Evolutionary conservation across 2,329 filamentous ascomycete genomes (phyloP).

Genomic region (Xylariaceae sp.): DNA sequence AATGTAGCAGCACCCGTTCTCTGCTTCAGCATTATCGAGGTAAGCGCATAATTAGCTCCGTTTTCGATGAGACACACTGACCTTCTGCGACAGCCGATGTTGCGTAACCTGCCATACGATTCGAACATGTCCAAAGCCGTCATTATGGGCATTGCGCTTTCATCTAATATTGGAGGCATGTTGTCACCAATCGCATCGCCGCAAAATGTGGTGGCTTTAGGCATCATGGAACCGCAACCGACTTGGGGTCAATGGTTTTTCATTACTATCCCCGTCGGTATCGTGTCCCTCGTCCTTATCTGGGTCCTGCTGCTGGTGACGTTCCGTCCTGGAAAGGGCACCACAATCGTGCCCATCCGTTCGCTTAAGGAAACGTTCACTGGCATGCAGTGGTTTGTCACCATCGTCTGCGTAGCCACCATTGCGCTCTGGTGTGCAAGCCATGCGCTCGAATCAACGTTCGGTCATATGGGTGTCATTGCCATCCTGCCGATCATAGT

Average conservation of each 20-base stretch:
- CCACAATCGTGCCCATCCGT: constrained; percentile 85
- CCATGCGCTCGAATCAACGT: constrained; percentile 79
- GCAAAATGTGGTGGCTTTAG: constrained; percentile 92
- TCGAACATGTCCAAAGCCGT: constrained; percentile 93
- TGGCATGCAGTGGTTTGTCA: constrained; percentile 89
- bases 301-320: constrained; percentile 81
- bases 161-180: constrained; percentile 93
- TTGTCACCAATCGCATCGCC: constrained; percentile 95
- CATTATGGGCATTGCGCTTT: constrained; percentile 89
- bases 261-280: constrained; percentile 84
- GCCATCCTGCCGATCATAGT: constrained; percentile 92
- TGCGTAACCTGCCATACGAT: constrained; percentile 84
- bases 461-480: constrained; percentile 97
- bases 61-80: not conserved
- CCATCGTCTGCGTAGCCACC: constrained; percentile 72
- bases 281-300: constrained; percentile 80
- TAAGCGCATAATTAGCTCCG: constrained; percentile 35
- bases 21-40: constrained; percentile 96
- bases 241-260: constrained; percentile 98
- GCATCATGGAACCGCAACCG: constrained; percentile 88
- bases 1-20: constrained; percentile 96
- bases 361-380: constrained; percentile 84
- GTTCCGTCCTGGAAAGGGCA: constrained; percentile 79
- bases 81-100: constrained; percentile 62
- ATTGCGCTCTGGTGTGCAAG: constrained; percentile 90